Percentiles rank a stretch among this genome's conserved stretches.
phyloP scores from a whole-genome alignment of 352 stramenopile genomes.

The Pythium grandisporangium region DNA sequence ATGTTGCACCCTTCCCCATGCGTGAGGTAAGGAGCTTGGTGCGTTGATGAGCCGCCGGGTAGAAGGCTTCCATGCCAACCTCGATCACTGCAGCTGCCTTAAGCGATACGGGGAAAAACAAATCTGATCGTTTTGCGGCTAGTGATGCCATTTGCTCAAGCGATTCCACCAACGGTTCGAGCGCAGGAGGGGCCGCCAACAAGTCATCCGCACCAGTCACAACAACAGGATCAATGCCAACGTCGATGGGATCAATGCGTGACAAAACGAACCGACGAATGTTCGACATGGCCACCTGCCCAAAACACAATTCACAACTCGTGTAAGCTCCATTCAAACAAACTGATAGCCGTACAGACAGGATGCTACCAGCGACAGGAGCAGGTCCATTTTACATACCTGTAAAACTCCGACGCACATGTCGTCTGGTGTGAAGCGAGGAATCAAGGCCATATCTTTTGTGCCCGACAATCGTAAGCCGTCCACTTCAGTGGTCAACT shows the following conservation, averaged over 20 bases:
- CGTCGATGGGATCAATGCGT: constrained; percentile 59
- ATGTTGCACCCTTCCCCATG: constrained; percentile 75
- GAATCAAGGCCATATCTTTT: background rate
- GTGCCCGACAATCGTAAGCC: background rate
- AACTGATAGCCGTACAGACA: no score
- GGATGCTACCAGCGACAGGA: no score
- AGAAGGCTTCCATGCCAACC: constrained; percentile 82
- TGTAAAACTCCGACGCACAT: background rate
- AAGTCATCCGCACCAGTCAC: constrained; percentile 31
- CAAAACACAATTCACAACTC: no score
- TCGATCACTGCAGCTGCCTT: constrained; percentile 79
- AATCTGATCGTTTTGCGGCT: constrained; percentile 67
- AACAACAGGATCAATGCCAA: constrained; percentile 41
- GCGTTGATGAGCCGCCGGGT: constrained; percentile 74
- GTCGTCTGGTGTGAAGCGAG: background rate
- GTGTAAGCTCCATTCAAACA: no score
- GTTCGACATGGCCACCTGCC: constrained; percentile 69
- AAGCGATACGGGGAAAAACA: constrained; percentile 73
- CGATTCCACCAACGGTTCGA: constrained; percentile 50
- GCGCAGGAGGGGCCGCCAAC: constrained; percentile 41
- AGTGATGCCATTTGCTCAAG: constrained; percentile 78
- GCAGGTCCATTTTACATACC: background rate
- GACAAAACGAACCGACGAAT: constrained; percentile 76
- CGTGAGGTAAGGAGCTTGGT: constrained; percentile 72
- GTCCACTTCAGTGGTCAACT: background rate